A percentile compares a stretch with the other conserved stretches of the same genome.
These are phyloP conservation scores for Jaapia argillacea DNA, from an alignment of 768 basidiomycete genomes.

Conservation along the genomic window DNA sequence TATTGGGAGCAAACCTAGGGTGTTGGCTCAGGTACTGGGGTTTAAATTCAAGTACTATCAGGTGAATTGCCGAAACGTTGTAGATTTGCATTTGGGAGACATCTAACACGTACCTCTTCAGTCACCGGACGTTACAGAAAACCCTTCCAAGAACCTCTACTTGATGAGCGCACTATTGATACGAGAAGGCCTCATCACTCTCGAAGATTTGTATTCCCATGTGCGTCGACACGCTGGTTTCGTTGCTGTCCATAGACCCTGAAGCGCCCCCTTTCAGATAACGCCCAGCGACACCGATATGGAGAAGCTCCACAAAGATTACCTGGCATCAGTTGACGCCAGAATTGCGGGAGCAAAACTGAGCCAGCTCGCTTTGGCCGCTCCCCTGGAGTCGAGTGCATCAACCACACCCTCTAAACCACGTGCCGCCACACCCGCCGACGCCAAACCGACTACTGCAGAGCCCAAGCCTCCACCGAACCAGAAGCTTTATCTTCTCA, in stretches of 20 bases:
- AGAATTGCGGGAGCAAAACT: slow-evolving; percentile 59
- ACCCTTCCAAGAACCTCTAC: slow-evolving; percentile 62
- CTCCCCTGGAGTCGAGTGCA: slow-evolving; percentile 53
- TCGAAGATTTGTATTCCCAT: slow-evolving; percentile 91
- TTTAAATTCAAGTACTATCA: slow-evolving; percentile 94
- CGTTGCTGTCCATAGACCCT: slow-evolving; percentile 1
- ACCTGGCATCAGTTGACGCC: slow-evolving; percentile 49
- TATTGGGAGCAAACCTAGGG: slow-evolving; percentile 37
- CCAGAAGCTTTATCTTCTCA: slow-evolving; percentile 73
- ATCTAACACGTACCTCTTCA: no score
- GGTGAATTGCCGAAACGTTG: no score
- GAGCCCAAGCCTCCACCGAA: slow-evolving; percentile 38
- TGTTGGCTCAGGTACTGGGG: slow-evolving; percentile 88
- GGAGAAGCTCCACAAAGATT: slow-evolving; percentile 55
- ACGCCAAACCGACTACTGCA: slow-evolving; percentile 21
- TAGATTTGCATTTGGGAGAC: no score
- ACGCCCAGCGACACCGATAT: slow-evolving; percentile 52
- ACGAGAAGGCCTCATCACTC: slow-evolving; percentile 76
- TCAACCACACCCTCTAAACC: slow-evolving; percentile 30
- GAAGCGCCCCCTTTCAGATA: no score
- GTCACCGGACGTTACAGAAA: slow-evolving; percentile 49
- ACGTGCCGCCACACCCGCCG: slow-evolving; percentile 25
- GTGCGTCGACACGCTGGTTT: slow-evolving; percentile 32
- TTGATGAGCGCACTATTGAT: slow-evolving; percentile 82
- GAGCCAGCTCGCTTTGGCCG: slow-evolving; percentile 79